Conservation (phyloP, 2,329 filamentous ascomycete genomes). For the Cladorrhinum sp. region DNA sequence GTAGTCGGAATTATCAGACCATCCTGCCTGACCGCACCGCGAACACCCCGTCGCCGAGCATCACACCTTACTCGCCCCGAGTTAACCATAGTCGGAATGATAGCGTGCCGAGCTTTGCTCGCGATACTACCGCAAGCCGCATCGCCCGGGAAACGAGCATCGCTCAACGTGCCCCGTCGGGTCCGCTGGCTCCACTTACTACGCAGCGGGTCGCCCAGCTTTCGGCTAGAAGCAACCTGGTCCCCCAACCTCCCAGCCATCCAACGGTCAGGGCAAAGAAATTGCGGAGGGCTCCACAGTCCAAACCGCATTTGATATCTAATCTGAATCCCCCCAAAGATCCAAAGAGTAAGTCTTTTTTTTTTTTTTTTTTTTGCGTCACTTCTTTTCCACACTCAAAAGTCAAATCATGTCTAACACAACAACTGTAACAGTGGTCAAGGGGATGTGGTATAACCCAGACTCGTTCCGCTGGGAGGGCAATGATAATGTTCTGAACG, state of each 20-base stretch:
- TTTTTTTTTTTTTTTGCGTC: not conserved
- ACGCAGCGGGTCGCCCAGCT: constrained; percentile 54
- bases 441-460: constrained; percentile 96
- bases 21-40: constrained; percentile 51
- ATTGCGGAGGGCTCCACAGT: constrained; percentile 53
- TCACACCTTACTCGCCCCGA: constrained; percentile 55
- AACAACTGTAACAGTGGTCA: constrained; percentile 58
- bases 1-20: constrained; percentile 56
- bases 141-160: constrained; percentile 61
- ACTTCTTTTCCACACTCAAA: constrained; percentile 26
- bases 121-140: constrained; percentile 63
- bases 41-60: constrained; percentile 47
- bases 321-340: constrained; percentile 73
- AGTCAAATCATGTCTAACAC: constrained; percentile 11
- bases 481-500: constrained; percentile 79
- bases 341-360: constrained; percentile 66
- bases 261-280: constrained; percentile 52
- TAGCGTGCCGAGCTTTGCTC: constrained; percentile 59
- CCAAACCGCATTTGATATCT: constrained; percentile 85
- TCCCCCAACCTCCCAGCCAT: constrained; percentile 41
- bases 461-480: constrained; percentile 88
- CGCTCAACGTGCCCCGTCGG: constrained; percentile 57
- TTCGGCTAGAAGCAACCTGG: constrained; percentile 47
- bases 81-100: constrained; percentile 33
- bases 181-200: constrained; percentile 52